These are phyloP conservation scores for Fusarium transvaalense DNA, from an alignment of 2,329 filamentous ascomycete genomes.

Conservation along the genomic window DNA sequence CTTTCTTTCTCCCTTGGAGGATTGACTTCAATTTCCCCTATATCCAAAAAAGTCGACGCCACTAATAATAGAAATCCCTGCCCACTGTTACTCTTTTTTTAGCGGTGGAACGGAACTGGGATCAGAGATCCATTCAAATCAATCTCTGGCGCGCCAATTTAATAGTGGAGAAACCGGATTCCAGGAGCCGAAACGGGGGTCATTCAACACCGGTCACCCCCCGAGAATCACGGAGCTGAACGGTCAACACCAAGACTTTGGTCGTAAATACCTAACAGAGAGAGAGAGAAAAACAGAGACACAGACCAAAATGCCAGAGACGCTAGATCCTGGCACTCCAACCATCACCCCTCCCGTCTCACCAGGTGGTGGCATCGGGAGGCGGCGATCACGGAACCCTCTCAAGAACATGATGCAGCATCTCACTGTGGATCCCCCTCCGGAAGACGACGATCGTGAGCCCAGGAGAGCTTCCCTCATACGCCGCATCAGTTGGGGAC, in stretches of 20 bases:
- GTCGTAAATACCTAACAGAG: neutral
- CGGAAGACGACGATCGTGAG: slow-evolving; percentile 46
- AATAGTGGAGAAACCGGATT: slow-evolving; percentile 45
- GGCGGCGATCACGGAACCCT: slow-evolving; percentile 53
- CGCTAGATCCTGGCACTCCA: slow-evolving; percentile 45
- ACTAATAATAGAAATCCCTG: slow-evolving; percentile 30
- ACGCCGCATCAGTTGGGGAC: slow-evolving; percentile 52
- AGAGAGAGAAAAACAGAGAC: too few relatives aligned
- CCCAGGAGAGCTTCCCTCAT: slow-evolving; percentile 52
- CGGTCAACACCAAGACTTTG: slow-evolving; percentile 21
- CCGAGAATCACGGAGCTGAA: slow-evolving; percentile 45
- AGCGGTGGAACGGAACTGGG: slow-evolving; percentile 14
- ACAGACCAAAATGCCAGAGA: slow-evolving; percentile 50
- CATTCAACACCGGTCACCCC: slow-evolving; percentile 37
- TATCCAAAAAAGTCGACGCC: slow-evolving; percentile 7
- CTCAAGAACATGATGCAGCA: slow-evolving; percentile 56
- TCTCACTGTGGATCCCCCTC: slow-evolving; percentile 52
- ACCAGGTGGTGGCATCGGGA: slow-evolving; percentile 45
- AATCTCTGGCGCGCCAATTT: slow-evolving; percentile 39
- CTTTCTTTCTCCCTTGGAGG: neutral
- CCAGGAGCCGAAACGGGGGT: slow-evolving; percentile 45
- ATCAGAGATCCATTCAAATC: slow-evolving; percentile 5
- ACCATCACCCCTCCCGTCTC: slow-evolving; percentile 41
- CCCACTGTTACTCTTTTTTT: slow-evolving; percentile 13
- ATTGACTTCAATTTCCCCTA: slow-evolving; percentile 14